These are phyloP conservation scores for Saccharomycopsis sp. DNA, from an alignment of 805 yeast species.

Conservation along the genomic window DNA sequence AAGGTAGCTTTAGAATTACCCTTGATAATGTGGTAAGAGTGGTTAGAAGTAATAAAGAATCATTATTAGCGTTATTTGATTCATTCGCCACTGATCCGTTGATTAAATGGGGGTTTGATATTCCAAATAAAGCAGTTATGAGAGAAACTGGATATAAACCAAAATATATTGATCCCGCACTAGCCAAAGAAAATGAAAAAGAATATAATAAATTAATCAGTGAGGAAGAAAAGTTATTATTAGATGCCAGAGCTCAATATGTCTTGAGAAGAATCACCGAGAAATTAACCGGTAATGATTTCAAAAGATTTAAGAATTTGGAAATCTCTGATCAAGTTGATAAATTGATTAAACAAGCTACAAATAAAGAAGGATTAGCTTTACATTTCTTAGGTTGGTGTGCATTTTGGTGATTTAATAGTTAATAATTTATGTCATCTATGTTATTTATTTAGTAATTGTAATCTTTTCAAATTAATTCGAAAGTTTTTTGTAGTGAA, in stretches of 20 bases:
- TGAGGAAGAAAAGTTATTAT: constrained; percentile 62
- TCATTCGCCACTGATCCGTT: constrained; percentile 98
- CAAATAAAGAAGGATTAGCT: constrained; percentile 89
- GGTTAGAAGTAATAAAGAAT: constrained; percentile 85
- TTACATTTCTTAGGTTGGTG: constrained; percentile 99
- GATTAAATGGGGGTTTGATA: constrained; percentile 97
- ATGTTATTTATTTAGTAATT: too few relatives aligned
- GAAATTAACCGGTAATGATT: constrained; percentile 89
- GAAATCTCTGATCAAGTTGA: constrained; percentile 89
- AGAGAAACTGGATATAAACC: constrained; percentile 64
- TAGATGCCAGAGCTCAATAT: constrained; percentile 74
- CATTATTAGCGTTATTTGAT: constrained; percentile 94
- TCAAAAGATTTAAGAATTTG: constrained; percentile 57
- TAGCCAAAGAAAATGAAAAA: constrained; percentile 63
- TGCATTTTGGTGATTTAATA: constrained; percentile 99
- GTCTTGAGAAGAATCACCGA: constrained; percentile 86
- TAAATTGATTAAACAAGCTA: constrained; percentile 87
- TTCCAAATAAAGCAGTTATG: constrained; percentile 71
- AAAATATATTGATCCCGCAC: constrained; percentile 60
- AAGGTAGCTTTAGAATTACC: constrained; percentile 92
- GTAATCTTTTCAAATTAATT: too few relatives aligned
- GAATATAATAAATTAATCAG: constrained; percentile 68
- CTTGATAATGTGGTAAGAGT: constrained; percentile 97
- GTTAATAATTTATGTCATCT: too few relatives aligned
- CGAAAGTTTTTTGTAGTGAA: too few relatives aligned